Conservation (phyloP, 345 rosid species). For the Hibiscus tridactylites region DNA sequence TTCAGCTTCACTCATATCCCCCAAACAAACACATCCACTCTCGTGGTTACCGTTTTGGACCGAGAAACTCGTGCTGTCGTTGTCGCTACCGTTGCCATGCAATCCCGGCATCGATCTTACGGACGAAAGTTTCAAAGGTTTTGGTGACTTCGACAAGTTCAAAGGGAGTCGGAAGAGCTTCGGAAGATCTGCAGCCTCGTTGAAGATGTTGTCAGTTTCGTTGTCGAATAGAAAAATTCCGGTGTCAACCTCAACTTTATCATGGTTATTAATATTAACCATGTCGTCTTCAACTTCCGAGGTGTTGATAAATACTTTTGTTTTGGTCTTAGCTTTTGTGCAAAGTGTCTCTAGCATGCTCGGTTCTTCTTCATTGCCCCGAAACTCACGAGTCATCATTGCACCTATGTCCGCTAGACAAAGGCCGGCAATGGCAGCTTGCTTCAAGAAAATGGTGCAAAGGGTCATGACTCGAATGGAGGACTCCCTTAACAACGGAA, state of each 20-base stretch:
- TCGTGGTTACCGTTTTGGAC: slow-evolving; percentile 20
- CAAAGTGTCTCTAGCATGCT: slow-evolving; percentile 58
- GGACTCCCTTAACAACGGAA: slow-evolving; percentile 49
- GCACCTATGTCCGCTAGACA: slow-evolving; percentile 72
- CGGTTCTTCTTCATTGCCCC: slow-evolving; percentile 36
- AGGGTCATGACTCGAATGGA: slow-evolving; percentile 52
- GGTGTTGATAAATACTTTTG: not conserved
- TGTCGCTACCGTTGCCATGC: slow-evolving; percentile 1
- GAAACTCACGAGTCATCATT: slow-evolving; percentile 58
- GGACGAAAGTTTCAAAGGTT: slow-evolving; percentile 17
- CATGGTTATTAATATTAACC: slow-evolving; percentile 3
- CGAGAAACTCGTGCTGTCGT: slow-evolving; percentile 39
- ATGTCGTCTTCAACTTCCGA: slow-evolving; percentile 1
- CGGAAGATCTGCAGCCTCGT: slow-evolving; percentile 10
- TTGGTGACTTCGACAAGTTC: slow-evolving; percentile 25
- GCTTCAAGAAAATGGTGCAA: slow-evolving; percentile 62
- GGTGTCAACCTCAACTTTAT: slow-evolving; percentile 14
- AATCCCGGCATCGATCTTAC: slow-evolving; percentile 27
- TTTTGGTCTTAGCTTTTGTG: slow-evolving; percentile 40
- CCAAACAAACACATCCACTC: slow-evolving; percentile 33
- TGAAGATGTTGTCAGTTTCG: slow-evolving; percentile 21
- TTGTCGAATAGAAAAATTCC: slow-evolving; percentile 39
- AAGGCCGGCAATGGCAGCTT: slow-evolving; percentile 51
- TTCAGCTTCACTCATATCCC: slow-evolving; percentile 46
- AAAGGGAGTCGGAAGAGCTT: slow-evolving; percentile 5